These are phyloP conservation scores for Didymella pinodella DNA, from an alignment of 2,329 filamentous ascomycete genomes.

Conservation along the genomic window DNA sequence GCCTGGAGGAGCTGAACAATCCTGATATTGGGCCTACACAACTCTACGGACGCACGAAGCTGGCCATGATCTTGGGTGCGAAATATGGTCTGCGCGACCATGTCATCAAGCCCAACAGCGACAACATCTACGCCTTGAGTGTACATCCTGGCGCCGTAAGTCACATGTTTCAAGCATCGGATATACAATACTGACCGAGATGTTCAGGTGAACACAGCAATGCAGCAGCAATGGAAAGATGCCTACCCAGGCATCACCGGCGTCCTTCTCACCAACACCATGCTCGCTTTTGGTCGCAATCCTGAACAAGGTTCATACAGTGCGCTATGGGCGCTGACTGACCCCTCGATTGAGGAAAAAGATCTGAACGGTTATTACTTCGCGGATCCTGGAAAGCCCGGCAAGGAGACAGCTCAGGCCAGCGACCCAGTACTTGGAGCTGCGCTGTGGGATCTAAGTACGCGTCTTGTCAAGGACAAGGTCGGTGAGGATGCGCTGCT, in stretches of 20 bases:
- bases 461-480: slow-evolving; percentile 53
- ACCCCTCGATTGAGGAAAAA: slow-evolving; percentile 54
- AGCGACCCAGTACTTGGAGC: slow-evolving; percentile 50
- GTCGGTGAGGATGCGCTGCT: slow-evolving; percentile 52
- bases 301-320: slow-evolving; percentile 57
- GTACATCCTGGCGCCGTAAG: slow-evolving; percentile 52
- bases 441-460: slow-evolving; percentile 54
- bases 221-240: slow-evolving; percentile 54
- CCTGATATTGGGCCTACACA: neutral
- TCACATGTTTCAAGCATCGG: slow-evolving; percentile 45
- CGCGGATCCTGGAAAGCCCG: slow-evolving; percentile 48
- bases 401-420: slow-evolving; percentile 53
- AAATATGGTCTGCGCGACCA: slow-evolving; percentile 54
- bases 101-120: slow-evolving; percentile 55
- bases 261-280: slow-evolving; percentile 49
- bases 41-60: neutral
- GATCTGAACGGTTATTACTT: slow-evolving; percentile 57
- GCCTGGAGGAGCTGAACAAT: neutral
- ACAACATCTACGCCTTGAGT: slow-evolving; percentile 53
- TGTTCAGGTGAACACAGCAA: neutral
- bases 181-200: neutral
- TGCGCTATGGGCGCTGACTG: slow-evolving; percentile 52
- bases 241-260: slow-evolving; percentile 55
- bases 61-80: slow-evolving; percentile 49
- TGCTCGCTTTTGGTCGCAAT: slow-evolving; percentile 48